Evolutionary conservation across 2,329 filamentous ascomycete species (phyloP), one percentile per base, ranked within the genome.

Genomic region (Verticillium isaacii): DNA sequence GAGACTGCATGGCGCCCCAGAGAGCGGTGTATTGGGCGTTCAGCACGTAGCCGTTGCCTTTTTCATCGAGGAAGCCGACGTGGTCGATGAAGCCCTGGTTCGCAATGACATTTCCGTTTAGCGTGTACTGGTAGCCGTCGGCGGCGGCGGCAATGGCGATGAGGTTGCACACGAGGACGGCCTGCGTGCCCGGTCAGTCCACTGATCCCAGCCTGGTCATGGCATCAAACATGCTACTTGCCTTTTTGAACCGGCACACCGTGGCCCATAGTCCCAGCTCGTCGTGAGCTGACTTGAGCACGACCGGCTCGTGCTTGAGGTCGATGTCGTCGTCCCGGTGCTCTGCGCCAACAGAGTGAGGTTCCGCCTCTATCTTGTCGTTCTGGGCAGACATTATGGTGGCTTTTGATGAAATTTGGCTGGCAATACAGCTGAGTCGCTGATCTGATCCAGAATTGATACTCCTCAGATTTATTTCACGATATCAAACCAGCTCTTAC

Each of bases 1-100:
- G 70, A 2, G 73, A 75, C 65, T 75, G 74, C 37, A 77, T 74
- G 15, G 74, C 73, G 39, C 75, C 71, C 75, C 76, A 78, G 0
- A 69, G 72, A 2, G 72, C 72, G 34, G 77, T 68, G 34, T 76
- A 73, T 41, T 70, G 70, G 0, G 73, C 72, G 1, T 65, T 66
- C 15, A 77, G 75, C 54, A 72, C 71, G 9, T 65, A 67, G 19
- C 69, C 62, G 29, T 5, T 29, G 4, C 71, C 72, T 2, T 62
- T 58, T 6, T 65, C 67, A 2, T 65, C 68, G 9, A 64, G 68
- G 0, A 68, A 68, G 0, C 69, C 68, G 60, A 78, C 71, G 32
- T 75, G 74, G 14, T 59, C 60, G 56, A 77, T 72, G 59, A 77
- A 78, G 7, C 74, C 75, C 50, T 71, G 68, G 62, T 77, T 78